Conservation (phyloP, 2,329 filamentous ascomycete species). For the Fusarium proliferatum region DNA sequence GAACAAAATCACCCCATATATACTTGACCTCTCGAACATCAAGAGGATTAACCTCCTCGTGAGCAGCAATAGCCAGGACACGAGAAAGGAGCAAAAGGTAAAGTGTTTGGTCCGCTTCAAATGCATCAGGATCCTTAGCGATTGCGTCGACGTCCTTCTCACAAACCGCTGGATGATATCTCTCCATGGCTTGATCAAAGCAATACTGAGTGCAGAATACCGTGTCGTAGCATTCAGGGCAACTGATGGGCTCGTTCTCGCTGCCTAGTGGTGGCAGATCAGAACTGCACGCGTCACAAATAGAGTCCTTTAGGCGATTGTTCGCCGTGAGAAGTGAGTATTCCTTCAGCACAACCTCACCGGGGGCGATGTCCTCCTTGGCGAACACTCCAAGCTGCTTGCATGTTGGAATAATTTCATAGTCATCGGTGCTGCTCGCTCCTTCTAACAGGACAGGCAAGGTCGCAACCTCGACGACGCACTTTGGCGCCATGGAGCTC, state of each 20-base stretch:
- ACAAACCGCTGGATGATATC: conserved; percentile 74
- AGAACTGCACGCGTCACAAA: conserved; percentile 90
- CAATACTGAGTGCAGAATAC: conserved; percentile 74
- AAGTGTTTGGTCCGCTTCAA: conserved; percentile 69
- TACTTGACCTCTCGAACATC: conserved; percentile 74
- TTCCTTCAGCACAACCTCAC: conserved; percentile 82
- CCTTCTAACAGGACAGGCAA: conserved; percentile 76
- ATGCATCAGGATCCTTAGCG: conserved; percentile 70
- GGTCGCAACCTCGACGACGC: conserved; percentile 79
- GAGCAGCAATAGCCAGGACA: conserved; percentile 70
- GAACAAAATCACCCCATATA: conserved; percentile 76
- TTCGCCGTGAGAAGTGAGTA: conserved; percentile 89
- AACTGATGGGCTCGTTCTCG: conserved; percentile 61
- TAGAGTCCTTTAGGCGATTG: conserved; percentile 84
- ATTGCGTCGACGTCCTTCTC: conserved; percentile 74
- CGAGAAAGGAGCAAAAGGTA: conserved; percentile 72
- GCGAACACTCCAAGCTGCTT: conserved; percentile 92
- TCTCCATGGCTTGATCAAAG: conserved; percentile 65
- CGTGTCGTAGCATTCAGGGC: conserved; percentile 71
- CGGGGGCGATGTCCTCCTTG: conserved; percentile 79
- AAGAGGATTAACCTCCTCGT: conserved; percentile 70
- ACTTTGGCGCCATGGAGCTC: conserved; percentile 77
- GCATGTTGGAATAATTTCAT: conserved; percentile 67
- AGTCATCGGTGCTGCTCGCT: conserved; percentile 61
- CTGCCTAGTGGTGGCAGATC: conserved; percentile 71